These are phyloP conservation scores for Phoma sp. DNA, from an alignment of 2,329 filamentous ascomycete genomes.

Conservation along the genomic window DNA sequence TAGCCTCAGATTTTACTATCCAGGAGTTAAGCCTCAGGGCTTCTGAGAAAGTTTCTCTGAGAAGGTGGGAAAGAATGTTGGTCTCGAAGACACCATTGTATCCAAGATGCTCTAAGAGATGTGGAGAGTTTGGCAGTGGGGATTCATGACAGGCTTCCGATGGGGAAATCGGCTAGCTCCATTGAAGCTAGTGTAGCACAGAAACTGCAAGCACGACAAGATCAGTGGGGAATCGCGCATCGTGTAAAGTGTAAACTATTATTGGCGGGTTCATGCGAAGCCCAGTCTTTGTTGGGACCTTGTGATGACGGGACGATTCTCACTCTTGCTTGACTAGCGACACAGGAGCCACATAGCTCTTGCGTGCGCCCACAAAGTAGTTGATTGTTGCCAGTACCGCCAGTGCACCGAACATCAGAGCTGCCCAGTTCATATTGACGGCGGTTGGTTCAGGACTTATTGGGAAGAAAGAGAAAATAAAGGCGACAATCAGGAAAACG, in stretches of 20 bases:
- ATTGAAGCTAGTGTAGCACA: background rate
- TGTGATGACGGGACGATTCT: background rate
- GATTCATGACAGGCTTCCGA: background rate
- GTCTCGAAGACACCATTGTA: background rate
- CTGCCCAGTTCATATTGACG: constrained; percentile 55
- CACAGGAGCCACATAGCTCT: constrained; percentile 21
- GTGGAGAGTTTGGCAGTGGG: constrained; percentile 1
- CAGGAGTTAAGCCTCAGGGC: too few relatives aligned
- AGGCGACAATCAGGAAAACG: constrained; percentile 41
- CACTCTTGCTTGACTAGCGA: constrained; percentile 21
- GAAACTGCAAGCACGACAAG: background rate
- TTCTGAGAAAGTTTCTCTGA: too few relatives aligned
- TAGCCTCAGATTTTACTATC: too few relatives aligned
- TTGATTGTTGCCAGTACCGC: constrained; percentile 19
- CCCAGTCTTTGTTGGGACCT: too few relatives aligned
- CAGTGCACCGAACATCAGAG: constrained; percentile 49
- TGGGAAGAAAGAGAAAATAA: constrained; percentile 54
- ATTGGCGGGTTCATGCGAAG: background rate
- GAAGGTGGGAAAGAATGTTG: background rate
- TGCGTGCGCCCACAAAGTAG: constrained; percentile 21
- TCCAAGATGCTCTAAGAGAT: background rate
- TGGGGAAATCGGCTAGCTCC: background rate
- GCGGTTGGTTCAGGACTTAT: constrained; percentile 19
- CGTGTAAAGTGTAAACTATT: background rate
- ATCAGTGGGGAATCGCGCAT: background rate